phyloP scores from a whole-genome alignment of 805 yeast genomes.

The Saccharomycopsis vini region DNA sequence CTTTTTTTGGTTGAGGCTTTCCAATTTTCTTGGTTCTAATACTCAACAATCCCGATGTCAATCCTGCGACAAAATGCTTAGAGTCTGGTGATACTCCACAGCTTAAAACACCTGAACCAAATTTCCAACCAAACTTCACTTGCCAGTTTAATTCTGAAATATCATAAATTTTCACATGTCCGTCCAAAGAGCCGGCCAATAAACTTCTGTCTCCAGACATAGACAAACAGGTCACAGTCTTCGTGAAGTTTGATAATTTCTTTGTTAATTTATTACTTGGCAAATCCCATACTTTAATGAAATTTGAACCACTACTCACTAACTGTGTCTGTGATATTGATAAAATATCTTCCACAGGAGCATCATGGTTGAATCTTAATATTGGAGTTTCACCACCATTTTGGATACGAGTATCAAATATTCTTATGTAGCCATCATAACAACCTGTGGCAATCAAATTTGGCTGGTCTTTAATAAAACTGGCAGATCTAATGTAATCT shows the following conservation, averaged over 20 bases:
- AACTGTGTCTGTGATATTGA: slow-evolving; percentile 69
- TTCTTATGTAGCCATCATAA: slow-evolving; percentile 78
- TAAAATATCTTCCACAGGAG: slow-evolving; percentile 80
- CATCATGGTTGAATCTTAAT: slow-evolving; percentile 56
- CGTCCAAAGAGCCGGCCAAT: slow-evolving; percentile 91
- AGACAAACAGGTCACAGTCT: slow-evolving; percentile 82
- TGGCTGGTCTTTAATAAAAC: slow-evolving; percentile 65
- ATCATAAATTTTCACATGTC: slow-evolving; percentile 94
- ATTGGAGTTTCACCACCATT: slow-evolving; percentile 40
- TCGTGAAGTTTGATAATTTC: slow-evolving; percentile 80
- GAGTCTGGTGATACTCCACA: slow-evolving; percentile 83
- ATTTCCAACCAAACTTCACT: slow-evolving; percentile 95
- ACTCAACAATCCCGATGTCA: slow-evolving; percentile 80
- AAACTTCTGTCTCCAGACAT: slow-evolving; percentile 69
- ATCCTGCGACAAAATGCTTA: slow-evolving; percentile 87
- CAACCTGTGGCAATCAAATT: slow-evolving; percentile 87
- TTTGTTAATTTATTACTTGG: slow-evolving; percentile 55
- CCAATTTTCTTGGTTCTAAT: slow-evolving; percentile 79
- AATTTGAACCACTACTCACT: slow-evolving; percentile 74
- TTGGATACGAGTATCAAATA: slow-evolving; percentile 75
- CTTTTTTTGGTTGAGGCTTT: slow-evolving; percentile 38
- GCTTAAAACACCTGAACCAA: slow-evolving; percentile 84
- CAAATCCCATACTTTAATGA: slow-evolving; percentile 86
- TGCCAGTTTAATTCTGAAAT: slow-evolving; percentile 64
- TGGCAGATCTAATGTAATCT: slow-evolving; percentile 81